Evolutionary conservation across 1,139 yeast species (phyloP).

Genomic region (Candida labiduridarum): DNA sequence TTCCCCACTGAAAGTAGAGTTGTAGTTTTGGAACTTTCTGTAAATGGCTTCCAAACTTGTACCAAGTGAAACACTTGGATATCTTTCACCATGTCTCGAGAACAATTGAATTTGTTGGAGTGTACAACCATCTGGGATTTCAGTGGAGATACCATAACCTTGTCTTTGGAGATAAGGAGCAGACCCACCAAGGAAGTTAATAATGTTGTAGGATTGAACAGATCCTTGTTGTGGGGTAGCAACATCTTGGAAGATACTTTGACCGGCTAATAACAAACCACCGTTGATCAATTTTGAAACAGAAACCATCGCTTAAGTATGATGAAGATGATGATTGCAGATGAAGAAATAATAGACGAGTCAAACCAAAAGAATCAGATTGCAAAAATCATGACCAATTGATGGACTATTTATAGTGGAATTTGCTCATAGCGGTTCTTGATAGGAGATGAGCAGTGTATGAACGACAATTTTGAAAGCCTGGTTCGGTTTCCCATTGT

Average conservation of each 20-base stretch:
- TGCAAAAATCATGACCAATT: not conserved
- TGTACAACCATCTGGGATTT: slow-evolving; percentile 52
- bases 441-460: not conserved
- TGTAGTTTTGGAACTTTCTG: slow-evolving; percentile 24
- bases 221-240: slow-evolving; percentile 43
- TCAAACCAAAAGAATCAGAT: not conserved
- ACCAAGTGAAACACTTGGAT: slow-evolving; percentile 46
- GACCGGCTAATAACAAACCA: slow-evolving; percentile 34
- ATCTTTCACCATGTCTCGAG: slow-evolving; percentile 77
- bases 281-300: slow-evolving; percentile 32
- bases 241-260: slow-evolving; percentile 29
- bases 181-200: slow-evolving; percentile 48
- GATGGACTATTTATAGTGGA: not conserved
- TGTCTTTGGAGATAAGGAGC: slow-evolving; percentile 50
- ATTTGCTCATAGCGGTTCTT: not conserved
- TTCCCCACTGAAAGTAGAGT: slow-evolving; percentile 31
- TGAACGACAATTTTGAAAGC: not conserved
- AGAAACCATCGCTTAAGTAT: slow-evolving; percentile 30
- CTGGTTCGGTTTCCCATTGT: not conserved
- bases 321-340: not conserved
- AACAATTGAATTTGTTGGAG: slow-evolving; percentile 67
- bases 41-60: slow-evolving; percentile 20
- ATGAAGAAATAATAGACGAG: not conserved
- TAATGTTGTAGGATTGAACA: slow-evolving; percentile 41
- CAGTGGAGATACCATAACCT: slow-evolving; percentile 50